A percentile compares a stretch with the other conserved stretches of the same genome.
These are phyloP conservation scores for Diaporthe capsici DNA, from an alignment of 2,329 filamentous ascomycete genomes.

Conservation along the genomic window DNA sequence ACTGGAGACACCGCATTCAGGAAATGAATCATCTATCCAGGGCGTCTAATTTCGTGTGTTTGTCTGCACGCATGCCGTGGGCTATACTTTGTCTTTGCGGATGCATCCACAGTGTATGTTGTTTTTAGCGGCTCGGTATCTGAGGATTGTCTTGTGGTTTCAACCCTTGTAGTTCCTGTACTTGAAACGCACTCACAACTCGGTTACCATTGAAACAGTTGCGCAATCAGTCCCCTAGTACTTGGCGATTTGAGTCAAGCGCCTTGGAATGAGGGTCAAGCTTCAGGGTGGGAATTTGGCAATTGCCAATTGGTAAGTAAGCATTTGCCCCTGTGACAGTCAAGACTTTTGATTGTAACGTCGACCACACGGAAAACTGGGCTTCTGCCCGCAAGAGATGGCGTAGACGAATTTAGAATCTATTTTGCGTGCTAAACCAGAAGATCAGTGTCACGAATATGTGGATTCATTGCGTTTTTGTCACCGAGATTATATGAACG, in stretches of 20 bases:
- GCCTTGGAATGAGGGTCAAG: conserved; percentile 30
- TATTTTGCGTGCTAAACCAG: not conserved
- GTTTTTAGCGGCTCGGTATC: conserved; percentile 6
- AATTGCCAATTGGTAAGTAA: conserved; percentile 32
- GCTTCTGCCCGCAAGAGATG: not conserved
- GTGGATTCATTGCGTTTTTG: conserved; percentile 12
- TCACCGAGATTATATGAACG: conserved; percentile 15
- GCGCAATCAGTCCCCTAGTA: conserved; percentile 21
- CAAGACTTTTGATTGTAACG: conserved; percentile 29
- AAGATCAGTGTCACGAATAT: not conserved
- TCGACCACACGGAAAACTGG: conserved; percentile 11
- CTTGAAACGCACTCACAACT: conserved; percentile 32
- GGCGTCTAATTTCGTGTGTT: not conserved
- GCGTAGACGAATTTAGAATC: conserved; percentile 3
- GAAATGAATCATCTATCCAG: not conserved
- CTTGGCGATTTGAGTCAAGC: conserved; percentile 32
- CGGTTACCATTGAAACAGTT: conserved; percentile 26
- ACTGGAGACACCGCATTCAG: too few species aligned
- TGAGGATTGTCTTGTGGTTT: conserved; percentile 20
- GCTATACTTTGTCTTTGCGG: conserved; percentile 18
- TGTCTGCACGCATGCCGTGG: not conserved
- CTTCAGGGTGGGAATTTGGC: conserved; percentile 22
- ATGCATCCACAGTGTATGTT: conserved; percentile 15
- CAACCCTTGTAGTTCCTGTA: conserved; percentile 24
- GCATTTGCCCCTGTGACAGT: conserved; percentile 25